Evolutionary conservation across 331 rosid species (phyloP), one percentile per base, ranked within the genome.

Genomic region (Saraca asoca): DNA sequence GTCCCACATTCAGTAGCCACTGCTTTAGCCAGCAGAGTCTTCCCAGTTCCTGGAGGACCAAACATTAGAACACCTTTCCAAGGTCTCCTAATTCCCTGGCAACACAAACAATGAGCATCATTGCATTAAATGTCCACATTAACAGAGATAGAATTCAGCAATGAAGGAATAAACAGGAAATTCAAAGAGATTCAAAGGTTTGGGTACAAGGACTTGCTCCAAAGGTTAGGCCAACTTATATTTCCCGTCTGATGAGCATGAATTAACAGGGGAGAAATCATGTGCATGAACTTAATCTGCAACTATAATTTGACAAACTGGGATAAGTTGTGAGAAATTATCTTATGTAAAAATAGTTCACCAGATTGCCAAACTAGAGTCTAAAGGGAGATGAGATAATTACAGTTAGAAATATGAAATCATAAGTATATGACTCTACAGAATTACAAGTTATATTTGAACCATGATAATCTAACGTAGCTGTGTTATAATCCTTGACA

Each of bases 41-140:
- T 94, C 68, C 99, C 99, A 44, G 99, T 94, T 68, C 99, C 99
- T 2, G 99, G 99, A 73, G 96, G 99, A 60, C 99, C 99, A 71
- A 94, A 94, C 99, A 94, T 88, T 35, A 94, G 95, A 66, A 94
- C 97, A 62, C 97, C 99, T 79, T 94, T 94, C 97, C 99, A 94
- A 2, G 99, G 99, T 79, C 98, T 84, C 84, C 98, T 90, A 70
- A 93, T 93, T 62, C 98, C 98, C 98, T 93, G 75, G 66, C 84
- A 70, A 57, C 68, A 53, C n/a, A 75, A 66, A 53, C 29, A 62
- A 59, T 50, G 68, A 69, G 20, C 70, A 19, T 50, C 69, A 48
- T 13, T 45, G n/a, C 18, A 82, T 53, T 31, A 70, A 29, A 20
- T 7, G 61, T 42, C 61, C 42, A 49, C 24, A 64, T 29, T 15